These are phyloP conservation scores for Fusarium sp. DNA, from an alignment of 2,329 filamentous ascomycete genomes.

Conservation along the genomic window DNA sequence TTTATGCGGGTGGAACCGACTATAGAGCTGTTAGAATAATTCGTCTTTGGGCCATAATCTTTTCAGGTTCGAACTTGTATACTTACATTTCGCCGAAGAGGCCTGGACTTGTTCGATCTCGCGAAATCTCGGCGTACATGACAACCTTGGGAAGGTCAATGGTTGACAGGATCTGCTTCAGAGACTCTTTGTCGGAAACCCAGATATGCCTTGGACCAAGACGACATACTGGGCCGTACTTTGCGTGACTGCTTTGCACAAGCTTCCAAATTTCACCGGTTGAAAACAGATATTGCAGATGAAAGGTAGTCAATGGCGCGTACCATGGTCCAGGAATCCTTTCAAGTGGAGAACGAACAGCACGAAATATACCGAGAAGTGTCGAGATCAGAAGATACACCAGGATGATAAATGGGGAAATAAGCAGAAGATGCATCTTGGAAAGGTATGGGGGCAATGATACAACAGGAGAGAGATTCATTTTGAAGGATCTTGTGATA, in stretches of 20 bases:
- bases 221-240: neutral
- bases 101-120: neutral
- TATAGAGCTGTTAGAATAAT: neutral
- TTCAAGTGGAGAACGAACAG: neutral
- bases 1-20: neutral
- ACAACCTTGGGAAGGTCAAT: neutral
- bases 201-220: neutral
- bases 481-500: neutral
- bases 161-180: neutral
- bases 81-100: neutral
- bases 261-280: neutral
- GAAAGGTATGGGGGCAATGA: neutral
- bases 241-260: neutral
- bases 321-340: neutral
- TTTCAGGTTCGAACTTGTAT: accelerated
- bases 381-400: neutral
- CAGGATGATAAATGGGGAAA: neutral
- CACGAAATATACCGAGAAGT: neutral
- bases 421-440: neutral
- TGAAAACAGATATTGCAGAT: neutral
- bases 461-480: neutral
- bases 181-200: neutral
- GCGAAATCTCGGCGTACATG: neutral
- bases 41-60: accelerated
- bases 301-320: neutral